phyloP scores from a whole-genome alignment of 2,329 filamentous ascomycete genomes.

The Aureobasidium sp. region DNA sequence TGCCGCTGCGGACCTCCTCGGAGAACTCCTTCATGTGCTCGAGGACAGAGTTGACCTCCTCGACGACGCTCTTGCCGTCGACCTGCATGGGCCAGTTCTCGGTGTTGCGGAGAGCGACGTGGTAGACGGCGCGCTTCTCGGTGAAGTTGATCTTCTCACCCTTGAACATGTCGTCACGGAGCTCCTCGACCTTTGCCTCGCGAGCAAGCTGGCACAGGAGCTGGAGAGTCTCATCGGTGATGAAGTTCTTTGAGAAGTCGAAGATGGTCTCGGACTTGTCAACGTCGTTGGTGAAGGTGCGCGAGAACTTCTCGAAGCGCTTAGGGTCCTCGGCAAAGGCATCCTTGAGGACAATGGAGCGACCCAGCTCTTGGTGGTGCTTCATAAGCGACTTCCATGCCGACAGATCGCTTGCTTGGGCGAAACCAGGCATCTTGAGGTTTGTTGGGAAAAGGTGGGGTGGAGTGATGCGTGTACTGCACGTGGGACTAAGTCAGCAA shows the following conservation, averaged over 20 bases:
- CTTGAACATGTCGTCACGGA: constrained; percentile 94
- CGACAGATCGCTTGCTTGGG: constrained; percentile 75
- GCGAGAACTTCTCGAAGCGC: constrained; percentile 85
- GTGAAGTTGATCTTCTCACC: constrained; percentile 99
- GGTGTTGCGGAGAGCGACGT: constrained; percentile 87
- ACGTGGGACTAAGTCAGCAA: constrained; percentile 4
- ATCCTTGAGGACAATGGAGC: constrained; percentile 82
- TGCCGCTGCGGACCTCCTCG: constrained; percentile 83
- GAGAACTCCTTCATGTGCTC: constrained; percentile 98
- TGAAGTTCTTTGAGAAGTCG: constrained; percentile 98
- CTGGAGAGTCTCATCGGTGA: constrained; percentile 84
- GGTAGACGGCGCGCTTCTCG: constrained; percentile 91
- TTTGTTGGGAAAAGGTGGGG: constrained; percentile 15
- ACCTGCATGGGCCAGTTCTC: constrained; percentile 74
- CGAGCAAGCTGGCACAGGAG: constrained; percentile 83
- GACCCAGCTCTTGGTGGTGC: constrained; percentile 75
- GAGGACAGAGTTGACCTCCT: constrained; percentile 82
- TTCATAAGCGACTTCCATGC: constrained; percentile 86
- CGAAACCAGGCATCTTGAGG: constrained; percentile 52
- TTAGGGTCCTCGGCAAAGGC: constrained; percentile 78
- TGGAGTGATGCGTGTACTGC: constrained; percentile 8
- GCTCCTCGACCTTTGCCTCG: constrained; percentile 83
- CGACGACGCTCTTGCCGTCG: constrained; percentile 86
- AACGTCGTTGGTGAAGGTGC: constrained; percentile 69
- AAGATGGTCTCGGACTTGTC: constrained; percentile 85